Conservation (phyloP, 176 grass and related monocot genomes). For the Oryza officinalis region DNA sequence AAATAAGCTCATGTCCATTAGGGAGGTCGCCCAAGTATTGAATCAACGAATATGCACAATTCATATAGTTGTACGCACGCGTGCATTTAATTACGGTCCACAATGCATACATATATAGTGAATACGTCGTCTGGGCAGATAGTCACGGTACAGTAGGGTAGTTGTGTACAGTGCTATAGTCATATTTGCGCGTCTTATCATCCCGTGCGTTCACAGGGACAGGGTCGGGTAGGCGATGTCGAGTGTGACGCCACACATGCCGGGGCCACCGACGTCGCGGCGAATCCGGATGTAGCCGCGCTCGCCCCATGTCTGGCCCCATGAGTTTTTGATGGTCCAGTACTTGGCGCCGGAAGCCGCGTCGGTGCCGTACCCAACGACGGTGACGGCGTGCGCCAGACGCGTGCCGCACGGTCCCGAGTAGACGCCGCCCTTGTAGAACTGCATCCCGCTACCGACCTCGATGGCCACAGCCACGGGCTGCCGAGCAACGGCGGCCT, state of each 20-base stretch:
- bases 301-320: slow-evolving; percentile 33
- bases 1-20: too few relatives aligned
- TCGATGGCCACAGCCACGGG: slow-evolving; percentile 50
- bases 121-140: too few relatives aligned
- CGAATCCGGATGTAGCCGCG: slow-evolving; percentile 31
- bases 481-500: slow-evolving; percentile 41
- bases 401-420: slow-evolving; percentile 38
- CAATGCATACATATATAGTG: neutral
- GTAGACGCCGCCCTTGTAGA: slow-evolving; percentile 55
- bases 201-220: neutral
- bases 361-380: slow-evolving; percentile 50
- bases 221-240: slow-evolving; percentile 36
- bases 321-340: slow-evolving; percentile 57
- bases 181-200: neutral
- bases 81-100: neutral
- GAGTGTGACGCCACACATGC: slow-evolving; percentile 35
- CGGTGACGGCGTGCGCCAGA: slow-evolving; percentile 49
- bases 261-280: neutral
- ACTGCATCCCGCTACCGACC: slow-evolving; percentile 28
- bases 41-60: too few relatives aligned
- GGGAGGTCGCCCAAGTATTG: too few relatives aligned
- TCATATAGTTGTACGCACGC: too few relatives aligned
- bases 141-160: neutral
- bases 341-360: slow-evolving; percentile 25
- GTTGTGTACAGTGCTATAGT: neutral